Evolutionary conservation across 2,329 filamentous ascomycete species (phyloP).

Genomic region (Phyllosticta citrichinensis): DNA sequence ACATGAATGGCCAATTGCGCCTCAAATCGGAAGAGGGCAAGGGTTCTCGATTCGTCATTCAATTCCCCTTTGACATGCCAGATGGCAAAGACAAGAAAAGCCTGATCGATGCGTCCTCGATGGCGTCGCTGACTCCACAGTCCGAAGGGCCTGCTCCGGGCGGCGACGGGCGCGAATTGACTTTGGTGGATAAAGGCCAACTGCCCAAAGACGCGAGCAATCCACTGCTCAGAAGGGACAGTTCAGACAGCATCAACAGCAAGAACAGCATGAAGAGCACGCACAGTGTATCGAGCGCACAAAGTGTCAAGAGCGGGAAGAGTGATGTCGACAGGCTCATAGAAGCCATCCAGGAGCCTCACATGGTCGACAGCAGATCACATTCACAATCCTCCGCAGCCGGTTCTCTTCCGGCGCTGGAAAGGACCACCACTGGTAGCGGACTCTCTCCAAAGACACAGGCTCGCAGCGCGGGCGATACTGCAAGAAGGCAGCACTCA

Average conservation of each 20-base stretch:
- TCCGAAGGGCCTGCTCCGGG: slow-evolving; percentile 12
- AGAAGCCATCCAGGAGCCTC: slow-evolving; percentile 57
- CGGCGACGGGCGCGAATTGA: slow-evolving; percentile 43
- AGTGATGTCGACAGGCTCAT: slow-evolving; percentile 63
- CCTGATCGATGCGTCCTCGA: slow-evolving; percentile 12
- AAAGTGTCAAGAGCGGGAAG: slow-evolving; percentile 30
- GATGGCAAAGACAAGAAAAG: slow-evolving; percentile 17
- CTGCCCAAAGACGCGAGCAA: not conserved
- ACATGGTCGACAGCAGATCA: slow-evolving; percentile 23
- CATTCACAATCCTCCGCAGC: not conserved
- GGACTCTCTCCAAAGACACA: not conserved
- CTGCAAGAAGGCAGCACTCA: slow-evolving; percentile 19
- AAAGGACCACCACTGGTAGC: not conserved
- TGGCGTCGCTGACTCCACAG: slow-evolving; percentile 17
- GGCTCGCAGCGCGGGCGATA: not conserved
- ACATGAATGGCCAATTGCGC: slow-evolving; percentile 80
- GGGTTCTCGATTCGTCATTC: slow-evolving; percentile 73
- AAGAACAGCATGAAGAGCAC: slow-evolving; percentile 40
- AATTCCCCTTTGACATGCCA: slow-evolving; percentile 63
- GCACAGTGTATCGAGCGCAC: slow-evolving; percentile 25
- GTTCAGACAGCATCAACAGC: slow-evolving; percentile 40
- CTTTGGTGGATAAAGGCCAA: slow-evolving; percentile 40
- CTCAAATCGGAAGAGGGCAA: slow-evolving; percentile 75
- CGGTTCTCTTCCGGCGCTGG: slow-evolving; percentile 10
- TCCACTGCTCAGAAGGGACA: slow-evolving; percentile 15